phyloP scores from a whole-genome alignment of 305 asterid genomes.

The Fraxinus baroniana region DNA sequence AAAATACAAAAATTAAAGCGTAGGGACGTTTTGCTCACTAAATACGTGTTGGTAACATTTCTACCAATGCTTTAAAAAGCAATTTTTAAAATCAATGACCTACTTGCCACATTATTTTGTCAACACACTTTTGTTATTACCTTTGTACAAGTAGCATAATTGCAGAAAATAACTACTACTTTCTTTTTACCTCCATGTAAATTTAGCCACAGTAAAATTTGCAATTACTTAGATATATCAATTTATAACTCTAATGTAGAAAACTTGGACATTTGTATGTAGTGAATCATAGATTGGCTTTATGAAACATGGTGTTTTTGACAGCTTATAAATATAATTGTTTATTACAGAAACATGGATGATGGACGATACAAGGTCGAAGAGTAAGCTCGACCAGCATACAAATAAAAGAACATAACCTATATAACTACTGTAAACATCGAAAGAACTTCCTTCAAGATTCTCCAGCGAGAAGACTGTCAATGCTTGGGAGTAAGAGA shows the following conservation, averaged over 20 bases:
- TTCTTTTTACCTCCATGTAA: background rate
- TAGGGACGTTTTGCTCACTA: too few species aligned
- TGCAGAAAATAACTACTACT: background rate
- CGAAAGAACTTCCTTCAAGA: background rate
- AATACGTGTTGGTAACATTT: too few species aligned
- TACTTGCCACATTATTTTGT: too few species aligned
- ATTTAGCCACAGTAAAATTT: background rate
- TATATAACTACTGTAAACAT: background rate
- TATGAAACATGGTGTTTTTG: background rate
- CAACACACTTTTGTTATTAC: too few species aligned
- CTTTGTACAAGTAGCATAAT: too few species aligned
- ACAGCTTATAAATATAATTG: background rate
- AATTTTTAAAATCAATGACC: too few species aligned
- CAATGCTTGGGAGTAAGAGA: constrained; percentile 60
- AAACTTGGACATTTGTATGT: background rate
- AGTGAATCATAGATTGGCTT: background rate
- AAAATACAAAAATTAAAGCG: too few species aligned
- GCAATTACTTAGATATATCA: background rate
- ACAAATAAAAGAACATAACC: background rate
- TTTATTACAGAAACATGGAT: background rate
- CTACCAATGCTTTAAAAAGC: too few species aligned
- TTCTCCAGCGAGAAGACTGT: constrained; percentile 5
- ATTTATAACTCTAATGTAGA: background rate
- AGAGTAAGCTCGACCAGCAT: background rate
- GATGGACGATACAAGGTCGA: background rate